phyloP scores from a whole-genome alignment of 2,329 filamentous ascomycete genomes.

The Madurella mycetomatis region DNA sequence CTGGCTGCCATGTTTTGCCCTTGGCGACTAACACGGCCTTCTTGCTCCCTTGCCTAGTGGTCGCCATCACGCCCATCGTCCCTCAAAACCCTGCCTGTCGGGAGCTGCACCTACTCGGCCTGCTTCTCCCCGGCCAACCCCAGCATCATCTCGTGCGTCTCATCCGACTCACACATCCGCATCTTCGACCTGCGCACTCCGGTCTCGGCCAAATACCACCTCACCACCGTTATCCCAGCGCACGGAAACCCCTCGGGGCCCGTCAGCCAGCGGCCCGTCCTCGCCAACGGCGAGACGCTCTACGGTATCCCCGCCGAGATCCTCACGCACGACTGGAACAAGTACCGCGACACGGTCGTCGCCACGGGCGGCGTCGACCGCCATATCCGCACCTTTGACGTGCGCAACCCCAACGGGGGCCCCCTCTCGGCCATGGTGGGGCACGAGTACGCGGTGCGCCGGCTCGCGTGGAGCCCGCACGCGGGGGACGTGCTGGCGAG shows the following conservation, averaged over 20 bases:
- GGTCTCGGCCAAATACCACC: constrained; percentile 79
- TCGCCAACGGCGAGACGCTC: constrained; percentile 27
- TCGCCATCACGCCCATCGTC: constrained; percentile 71
- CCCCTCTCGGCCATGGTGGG: constrained; percentile 72
- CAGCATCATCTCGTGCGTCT: constrained; percentile 78
- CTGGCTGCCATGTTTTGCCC: background rate
- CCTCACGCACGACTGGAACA: constrained; percentile 98
- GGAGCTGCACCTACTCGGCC: constrained; percentile 92
- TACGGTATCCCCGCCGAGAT: constrained; percentile 67
- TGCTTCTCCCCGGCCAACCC: constrained; percentile 86
- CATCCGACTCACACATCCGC: constrained; percentile 81
- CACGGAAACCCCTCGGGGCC: constrained; percentile 54
- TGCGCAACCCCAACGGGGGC: constrained; percentile 68
- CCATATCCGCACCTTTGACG: constrained; percentile 83
- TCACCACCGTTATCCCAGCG: constrained; percentile 76
- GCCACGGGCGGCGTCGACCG: constrained; percentile 89
- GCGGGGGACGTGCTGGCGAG: constrained; percentile 81
- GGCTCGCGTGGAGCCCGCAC: constrained; percentile 89
- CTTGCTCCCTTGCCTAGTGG: constrained; percentile 53
- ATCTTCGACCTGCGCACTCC: constrained; percentile 91
- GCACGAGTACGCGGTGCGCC: constrained; percentile 85
- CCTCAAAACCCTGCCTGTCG: constrained; percentile 80
- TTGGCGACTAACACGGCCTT: background rate
- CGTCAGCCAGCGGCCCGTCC: constrained; percentile 30
- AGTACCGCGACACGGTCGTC: constrained; percentile 80